Base-by-base conservation (phyloP, 768 basidiomycete genomes). In the Boletus rufocinnamomeus region DNA sequence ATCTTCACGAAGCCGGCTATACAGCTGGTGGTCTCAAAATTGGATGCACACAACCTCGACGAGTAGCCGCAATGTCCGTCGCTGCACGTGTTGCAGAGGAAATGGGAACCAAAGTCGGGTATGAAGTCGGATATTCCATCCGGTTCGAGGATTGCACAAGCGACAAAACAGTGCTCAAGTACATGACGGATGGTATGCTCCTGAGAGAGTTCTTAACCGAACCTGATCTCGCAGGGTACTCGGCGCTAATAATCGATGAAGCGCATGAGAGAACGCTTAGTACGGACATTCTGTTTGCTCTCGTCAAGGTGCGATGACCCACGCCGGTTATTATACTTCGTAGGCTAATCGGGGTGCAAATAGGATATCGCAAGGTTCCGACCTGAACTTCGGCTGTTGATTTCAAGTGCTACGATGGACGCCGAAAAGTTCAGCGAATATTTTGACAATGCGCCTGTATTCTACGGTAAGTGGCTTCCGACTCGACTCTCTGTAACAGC, bases 121-220 rank as follows among this genome's bases (percentile, higher is more conserved):
- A 95, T 66, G 96, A 98, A 76, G 97, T 99, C 50, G 97, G 97
- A n/a, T 99, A 99, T 74, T 96, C 95, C 35, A 99, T 99, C 66
- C 93, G 97, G 34, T 99, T 99, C 76, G 97, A 99, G 75, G 97
- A 99, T 74, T 97, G 95, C 73, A 99, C 97, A 21, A 97, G 93
- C 78, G 95, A 98, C 80, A 98, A 97, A 79, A 99, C 97, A 5
- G 89, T 95, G 45, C 80, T 99, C 69, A 98, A 99, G 76, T 99
- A 99, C 76, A 97, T 99, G 97, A 99, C 97, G 46, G 97, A 99
- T 69, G 97, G 97, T 35, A 98, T 99, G 97, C 80, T 99, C 28
- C 77, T 98, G 46, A 84, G 97, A 68, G 95, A 98, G 74, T 98
- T 98, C 75, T 76, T 99, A 68, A 98, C 97, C 11, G 97, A 99